These are phyloP conservation scores for Nitzschia palea DNA, from an alignment of 108 stramenopile species.

Conservation along the genomic window DNA sequence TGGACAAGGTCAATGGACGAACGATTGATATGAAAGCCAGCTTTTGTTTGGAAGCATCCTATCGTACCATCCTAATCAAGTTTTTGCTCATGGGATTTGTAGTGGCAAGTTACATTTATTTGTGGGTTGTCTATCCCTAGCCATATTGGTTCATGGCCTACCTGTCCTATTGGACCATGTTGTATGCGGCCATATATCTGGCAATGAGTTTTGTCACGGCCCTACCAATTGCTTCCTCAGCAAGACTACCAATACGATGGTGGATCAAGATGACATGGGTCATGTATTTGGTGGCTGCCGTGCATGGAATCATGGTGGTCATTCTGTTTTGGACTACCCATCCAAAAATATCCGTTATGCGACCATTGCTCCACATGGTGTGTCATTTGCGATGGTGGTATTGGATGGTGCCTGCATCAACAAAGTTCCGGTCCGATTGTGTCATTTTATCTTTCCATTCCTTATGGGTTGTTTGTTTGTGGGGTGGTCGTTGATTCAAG, in stretches of 20 bases:
- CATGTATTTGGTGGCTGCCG: constrained; percentile 9
- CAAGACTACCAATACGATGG: background rate
- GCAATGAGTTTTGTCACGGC: background rate
- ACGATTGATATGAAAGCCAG: constrained; percentile 3
- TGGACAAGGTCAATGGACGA: background rate
- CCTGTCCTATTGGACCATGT: constrained; percentile 1
- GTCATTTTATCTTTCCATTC: background rate
- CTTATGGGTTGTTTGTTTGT: background rate
- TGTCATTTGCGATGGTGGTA: background rate
- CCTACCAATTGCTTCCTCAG: background rate
- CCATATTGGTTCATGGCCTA: constrained; percentile 1
- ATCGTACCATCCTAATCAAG: background rate
- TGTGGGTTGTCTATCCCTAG: background rate
- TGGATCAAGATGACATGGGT: background rate
- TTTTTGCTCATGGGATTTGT: background rate
- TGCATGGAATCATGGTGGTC: background rate
- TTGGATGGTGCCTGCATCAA: background rate
- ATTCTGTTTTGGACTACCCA: background rate
- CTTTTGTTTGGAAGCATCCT: background rate
- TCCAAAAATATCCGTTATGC: background rate
- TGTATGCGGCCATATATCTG: background rate
- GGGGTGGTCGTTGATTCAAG: background rate
- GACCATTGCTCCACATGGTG: background rate
- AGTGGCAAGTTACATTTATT: background rate
- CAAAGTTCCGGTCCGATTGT: constrained; percentile 2